phyloP scores from a whole-genome alignment of 2,329 filamentous ascomycete species.

The Fusarium denticulatum region DNA sequence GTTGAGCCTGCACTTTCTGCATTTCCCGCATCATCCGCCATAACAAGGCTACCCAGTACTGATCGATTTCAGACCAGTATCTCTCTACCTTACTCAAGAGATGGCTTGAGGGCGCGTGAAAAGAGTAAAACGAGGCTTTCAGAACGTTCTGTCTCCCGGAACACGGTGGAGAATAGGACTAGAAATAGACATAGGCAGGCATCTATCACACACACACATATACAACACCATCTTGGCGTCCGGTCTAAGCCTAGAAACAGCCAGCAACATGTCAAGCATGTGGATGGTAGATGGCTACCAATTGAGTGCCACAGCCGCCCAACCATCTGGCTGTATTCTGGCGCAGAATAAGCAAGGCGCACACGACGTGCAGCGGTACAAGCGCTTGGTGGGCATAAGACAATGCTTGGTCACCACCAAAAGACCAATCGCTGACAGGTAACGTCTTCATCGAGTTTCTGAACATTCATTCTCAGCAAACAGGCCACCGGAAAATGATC shows the following conservation, averaged over 20 bases:
- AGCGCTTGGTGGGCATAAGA: constrained; percentile 14
- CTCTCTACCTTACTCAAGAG: neutral
- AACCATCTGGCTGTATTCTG: constrained; percentile 27
- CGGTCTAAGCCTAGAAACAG: constrained; percentile 16
- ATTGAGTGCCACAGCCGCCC: constrained; percentile 35
- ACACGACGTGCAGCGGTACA: constrained; percentile 27
- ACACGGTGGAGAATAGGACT: constrained; percentile 8
- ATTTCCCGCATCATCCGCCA: constrained; percentile 29
- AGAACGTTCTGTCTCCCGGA: constrained; percentile 20
- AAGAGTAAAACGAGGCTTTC: constrained; percentile 23
- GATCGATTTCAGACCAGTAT: neutral
- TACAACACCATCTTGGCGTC: constrained; percentile 28
- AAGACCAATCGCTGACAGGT: constrained; percentile 10
- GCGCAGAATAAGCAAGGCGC: constrained; percentile 32
- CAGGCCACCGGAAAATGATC: neutral
- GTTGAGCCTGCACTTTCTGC: constrained; percentile 28
- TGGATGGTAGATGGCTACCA: constrained; percentile 32
- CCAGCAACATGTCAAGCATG: constrained; percentile 39
- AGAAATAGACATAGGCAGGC: constrained; percentile 15
- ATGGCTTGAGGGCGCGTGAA: constrained; percentile 5
- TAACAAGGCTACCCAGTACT: constrained; percentile 12
- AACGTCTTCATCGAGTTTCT: neutral
- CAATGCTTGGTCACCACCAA: constrained; percentile 10
- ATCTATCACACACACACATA: constrained; percentile 31
- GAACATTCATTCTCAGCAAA: neutral